Conservation (phyloP, 306 rosid genomes). For the Pyrus communis region DNA sequence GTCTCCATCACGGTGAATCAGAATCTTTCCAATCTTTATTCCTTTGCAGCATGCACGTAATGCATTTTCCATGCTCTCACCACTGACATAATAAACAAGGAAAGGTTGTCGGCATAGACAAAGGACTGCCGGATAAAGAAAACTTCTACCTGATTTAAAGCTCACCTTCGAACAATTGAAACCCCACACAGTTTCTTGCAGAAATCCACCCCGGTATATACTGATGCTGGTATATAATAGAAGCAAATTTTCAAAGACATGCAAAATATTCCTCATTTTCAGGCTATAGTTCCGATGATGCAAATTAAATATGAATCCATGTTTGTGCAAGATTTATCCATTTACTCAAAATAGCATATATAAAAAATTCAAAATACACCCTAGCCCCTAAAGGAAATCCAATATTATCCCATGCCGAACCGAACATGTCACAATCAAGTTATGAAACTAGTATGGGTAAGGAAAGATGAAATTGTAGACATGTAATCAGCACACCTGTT, state of each 20-base stretch:
- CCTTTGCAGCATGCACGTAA: constrained; percentile 98
- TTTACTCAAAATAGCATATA: neutral
- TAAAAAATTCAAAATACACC: neutral
- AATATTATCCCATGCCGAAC: neutral
- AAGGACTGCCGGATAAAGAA: neutral
- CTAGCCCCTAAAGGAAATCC: neutral
- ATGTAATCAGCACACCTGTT: constrained; percentile 47
- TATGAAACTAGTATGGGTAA: neutral
- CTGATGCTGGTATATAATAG: constrained; percentile 52
- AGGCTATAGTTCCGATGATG: neutral
- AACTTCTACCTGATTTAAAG: constrained; percentile 36
- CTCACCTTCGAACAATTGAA: constrained; percentile 95
- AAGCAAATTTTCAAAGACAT: neutral
- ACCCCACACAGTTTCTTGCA: constrained; percentile 97
- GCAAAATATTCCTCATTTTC: neutral
- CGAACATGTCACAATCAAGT: neutral
- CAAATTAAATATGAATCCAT: neutral
- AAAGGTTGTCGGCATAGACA: neutral
- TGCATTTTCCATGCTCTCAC: constrained; percentile 99
- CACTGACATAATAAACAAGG: constrained; percentile 47
- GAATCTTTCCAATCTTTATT: constrained; percentile 93
- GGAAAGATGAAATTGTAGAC: neutral
- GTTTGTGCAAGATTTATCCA: neutral
- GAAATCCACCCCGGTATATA: constrained; percentile 93
- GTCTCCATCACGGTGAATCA: constrained; percentile 97